These are phyloP conservation scores for Penicillium brasilianum DNA, from an alignment of 2,329 filamentous ascomycete genomes.

Conservation along the genomic window DNA sequence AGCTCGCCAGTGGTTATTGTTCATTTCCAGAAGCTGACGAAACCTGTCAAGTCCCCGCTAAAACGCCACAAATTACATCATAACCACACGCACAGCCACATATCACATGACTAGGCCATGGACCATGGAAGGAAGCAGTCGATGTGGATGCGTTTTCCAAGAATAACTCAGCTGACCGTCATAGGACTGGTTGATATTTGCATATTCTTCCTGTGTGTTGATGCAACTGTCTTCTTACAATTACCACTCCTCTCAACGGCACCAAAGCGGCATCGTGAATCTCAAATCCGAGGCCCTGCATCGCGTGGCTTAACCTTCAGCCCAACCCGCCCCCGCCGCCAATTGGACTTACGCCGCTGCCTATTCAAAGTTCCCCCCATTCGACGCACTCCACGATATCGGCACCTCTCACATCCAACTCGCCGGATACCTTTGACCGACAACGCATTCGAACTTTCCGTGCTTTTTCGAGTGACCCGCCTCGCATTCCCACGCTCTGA, in stretches of 20 bases:
- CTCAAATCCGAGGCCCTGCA: slow-evolving; percentile 1
- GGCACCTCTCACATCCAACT: slow-evolving; percentile 4
- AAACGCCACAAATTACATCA: slow-evolving; percentile 7
- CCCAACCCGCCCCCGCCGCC: slow-evolving; percentile 14
- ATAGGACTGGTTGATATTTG: background rate
- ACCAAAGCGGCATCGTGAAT: background rate
- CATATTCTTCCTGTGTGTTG: background rate
- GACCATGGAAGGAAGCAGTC: slow-evolving; percentile 23
- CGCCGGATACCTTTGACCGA: slow-evolving; percentile 14
- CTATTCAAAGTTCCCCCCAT: slow-evolving; percentile 18
- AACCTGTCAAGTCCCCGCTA: background rate
- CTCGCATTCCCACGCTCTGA: slow-evolving; percentile 20
- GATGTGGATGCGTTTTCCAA: slow-evolving; percentile 27
- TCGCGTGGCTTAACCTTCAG: slow-evolving; percentile 7
- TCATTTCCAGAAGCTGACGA: background rate
- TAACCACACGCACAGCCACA: slow-evolving; percentile 18
- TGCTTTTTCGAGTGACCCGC: slow-evolving; percentile 25
- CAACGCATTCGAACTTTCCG: slow-evolving; percentile 16
- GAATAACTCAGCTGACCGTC: slow-evolving; percentile 24
- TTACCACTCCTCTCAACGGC: background rate
- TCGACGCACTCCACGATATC: background rate
- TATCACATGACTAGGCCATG: slow-evolving; percentile 25
- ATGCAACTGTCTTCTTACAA: background rate
- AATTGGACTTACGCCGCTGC: slow-evolving; percentile 28
- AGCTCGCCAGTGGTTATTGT: background rate